Evolutionary conservation across 2,329 filamentous ascomycete genomes (phyloP).

Genomic region (Diaporthe citriasiana): DNA sequence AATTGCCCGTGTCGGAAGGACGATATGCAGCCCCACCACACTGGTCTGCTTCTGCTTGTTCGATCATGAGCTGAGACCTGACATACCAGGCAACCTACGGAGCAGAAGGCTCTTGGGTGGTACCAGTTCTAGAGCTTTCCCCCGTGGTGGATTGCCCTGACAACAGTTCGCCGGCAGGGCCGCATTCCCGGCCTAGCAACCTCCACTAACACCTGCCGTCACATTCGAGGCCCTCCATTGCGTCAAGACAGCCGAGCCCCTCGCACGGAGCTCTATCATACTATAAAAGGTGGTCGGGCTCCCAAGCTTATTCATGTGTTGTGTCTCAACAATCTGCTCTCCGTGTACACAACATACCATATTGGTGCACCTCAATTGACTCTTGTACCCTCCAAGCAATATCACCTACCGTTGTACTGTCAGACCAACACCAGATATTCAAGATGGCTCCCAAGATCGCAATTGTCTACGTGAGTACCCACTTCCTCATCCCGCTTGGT

Average conservation of each 20-base stretch:
- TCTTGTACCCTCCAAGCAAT: conserved; percentile 8
- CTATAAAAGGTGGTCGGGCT: conserved; percentile 26
- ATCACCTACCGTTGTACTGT: background rate
- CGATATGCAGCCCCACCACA: conserved; percentile 17
- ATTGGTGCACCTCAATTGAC: conserved; percentile 5
- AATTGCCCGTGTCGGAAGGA: background rate
- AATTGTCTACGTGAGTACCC: conserved; percentile 83
- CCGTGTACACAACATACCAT: background rate
- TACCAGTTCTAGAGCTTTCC: conserved; percentile 21
- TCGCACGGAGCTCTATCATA: background rate
- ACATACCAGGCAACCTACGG: background rate
- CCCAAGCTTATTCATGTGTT: background rate
- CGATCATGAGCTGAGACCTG: conserved; percentile 28
- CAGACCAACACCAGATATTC: conserved; percentile 48
- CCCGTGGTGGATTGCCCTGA: conserved; percentile 26
- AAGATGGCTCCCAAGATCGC: conserved; percentile 92
- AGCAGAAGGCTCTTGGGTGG: background rate
- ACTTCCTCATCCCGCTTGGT: conserved; percentile 36
- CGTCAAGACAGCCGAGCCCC: conserved; percentile 20
- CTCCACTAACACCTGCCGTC: conserved; percentile 22
- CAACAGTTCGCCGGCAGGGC: conserved; percentile 18
- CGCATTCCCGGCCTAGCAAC: conserved; percentile 8
- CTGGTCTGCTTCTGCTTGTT: conserved; percentile 10
- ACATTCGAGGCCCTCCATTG: conserved; percentile 31
- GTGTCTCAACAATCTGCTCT: background rate